These are phyloP conservation scores for Phaffia tasmanica DNA, from an alignment of 768 basidiomycete genomes.

Conservation along the genomic window DNA sequence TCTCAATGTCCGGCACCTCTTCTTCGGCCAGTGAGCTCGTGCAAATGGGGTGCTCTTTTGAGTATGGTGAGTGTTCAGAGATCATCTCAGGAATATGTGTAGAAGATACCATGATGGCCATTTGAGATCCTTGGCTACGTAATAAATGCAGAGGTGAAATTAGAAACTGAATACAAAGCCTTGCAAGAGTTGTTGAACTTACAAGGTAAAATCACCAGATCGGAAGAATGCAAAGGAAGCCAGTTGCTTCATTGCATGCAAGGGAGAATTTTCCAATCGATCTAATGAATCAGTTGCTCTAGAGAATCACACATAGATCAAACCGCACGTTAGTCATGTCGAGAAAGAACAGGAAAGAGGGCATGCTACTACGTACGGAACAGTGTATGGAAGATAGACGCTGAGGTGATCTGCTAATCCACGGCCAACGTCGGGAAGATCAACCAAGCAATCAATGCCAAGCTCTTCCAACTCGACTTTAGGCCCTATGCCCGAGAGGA, in stretches of 20 bases:
- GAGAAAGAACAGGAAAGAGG: neutral
- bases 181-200: neutral
- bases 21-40: conserved; percentile 5
- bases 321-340: neutral
- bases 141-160: neutral
- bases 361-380: conserved; percentile 14
- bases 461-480: conserved; percentile 47
- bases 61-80: neutral
- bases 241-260: conserved; percentile 20
- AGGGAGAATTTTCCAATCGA: conserved; percentile 18
- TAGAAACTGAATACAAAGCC: neutral
- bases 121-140: conserved; percentile 20
- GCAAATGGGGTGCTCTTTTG: conserved; percentile 9
- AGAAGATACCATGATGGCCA: conserved; percentile 19
- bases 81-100: conserved; percentile 18
- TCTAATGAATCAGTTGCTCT: conserved; percentile 23
- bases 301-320: neutral
- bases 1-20: conserved; percentile 25
- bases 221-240: conserved; percentile 16
- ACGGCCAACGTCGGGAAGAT: conserved; percentile 63
- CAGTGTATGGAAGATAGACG: conserved; percentile 29
- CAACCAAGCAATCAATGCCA: conserved; percentile 48
- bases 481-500: conserved; percentile 64
- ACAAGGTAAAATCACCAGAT: conserved; percentile 22
- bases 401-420: conserved; percentile 61